Evolutionary conservation across 2,329 filamentous ascomycete species (phyloP), one percentile per base, ranked within the genome.

Genomic region (Diaporthe eres): DNA sequence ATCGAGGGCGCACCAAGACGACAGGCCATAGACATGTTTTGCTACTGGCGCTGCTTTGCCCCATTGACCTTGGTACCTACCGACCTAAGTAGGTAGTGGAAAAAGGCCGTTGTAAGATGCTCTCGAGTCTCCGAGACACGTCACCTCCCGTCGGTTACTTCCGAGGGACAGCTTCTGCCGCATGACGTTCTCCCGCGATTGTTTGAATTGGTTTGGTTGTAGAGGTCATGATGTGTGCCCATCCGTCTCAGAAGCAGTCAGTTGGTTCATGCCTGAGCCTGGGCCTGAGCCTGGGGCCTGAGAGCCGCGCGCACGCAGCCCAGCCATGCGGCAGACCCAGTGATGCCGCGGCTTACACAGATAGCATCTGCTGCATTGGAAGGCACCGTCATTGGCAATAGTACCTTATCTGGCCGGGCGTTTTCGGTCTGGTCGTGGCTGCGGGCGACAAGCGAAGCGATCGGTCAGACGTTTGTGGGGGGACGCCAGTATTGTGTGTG

Each of bases 141-240:
- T 73, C 71, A 73, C 71, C 49, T 65, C 71, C 58, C 71, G 58
- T 53, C 58, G n/a, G 71, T 72, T 49, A 28, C 57, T 73, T 65
- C 47, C 44, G 71, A 73, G 58, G 39, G 58, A 53, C 34, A 61
- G 25, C n/a, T 55, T 73, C 19, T 51, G 58, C 22, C 31, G 58
- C 71, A 61, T 65, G 58, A 60, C 71, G 57, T 60, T 55, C 49
- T 65, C 34, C 42, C 22, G 44, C 25, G 47, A 63, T 57, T 55
- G 37, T 19, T 19, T 34, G 28, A 72, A 39, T 37, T 39, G 44
- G 15, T 42, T 28, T 51, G 55, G 34, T 31, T 47, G 31, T 39
- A 28, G n/a, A 39, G 22, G 47, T 19, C 3, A 37, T 68, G 65
- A 55, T 53, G 47, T 53, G 65, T 70, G 34, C 65, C 34, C 47